Evolutionary conservation across 2,329 filamentous ascomycete genomes (phyloP).

Genomic region (Endocalyx cinctus): DNA sequence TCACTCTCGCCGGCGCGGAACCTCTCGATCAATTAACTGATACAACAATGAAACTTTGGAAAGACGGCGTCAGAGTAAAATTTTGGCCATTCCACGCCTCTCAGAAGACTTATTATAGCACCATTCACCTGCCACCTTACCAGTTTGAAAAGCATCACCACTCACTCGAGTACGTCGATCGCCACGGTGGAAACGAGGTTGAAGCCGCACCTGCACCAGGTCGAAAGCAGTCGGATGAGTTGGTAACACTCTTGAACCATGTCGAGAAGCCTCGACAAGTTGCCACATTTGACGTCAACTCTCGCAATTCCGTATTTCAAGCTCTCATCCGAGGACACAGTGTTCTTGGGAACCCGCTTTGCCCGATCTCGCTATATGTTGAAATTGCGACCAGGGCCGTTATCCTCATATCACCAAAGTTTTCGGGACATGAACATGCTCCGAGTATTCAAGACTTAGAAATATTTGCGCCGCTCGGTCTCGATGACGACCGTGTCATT

Average conservation of each 20-base stretch:
- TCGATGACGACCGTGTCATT: no score
- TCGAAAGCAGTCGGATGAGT: conserved; percentile 1
- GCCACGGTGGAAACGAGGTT: no score
- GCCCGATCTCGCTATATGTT: conserved; percentile 23
- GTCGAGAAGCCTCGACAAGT: conserved; percentile 4
- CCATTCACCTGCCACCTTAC: conserved; percentile 27
- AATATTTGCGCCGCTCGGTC: no score
- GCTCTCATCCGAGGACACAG: conserved; percentile 16
- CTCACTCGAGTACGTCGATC: conserved; percentile 23
- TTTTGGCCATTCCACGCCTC: conserved; percentile 25
- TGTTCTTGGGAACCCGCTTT: conserved; percentile 18
- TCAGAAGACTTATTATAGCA: conserved; percentile 17
- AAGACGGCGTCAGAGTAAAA: conserved; percentile 13
- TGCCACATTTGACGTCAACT: conserved; percentile 13
- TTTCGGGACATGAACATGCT: conserved; percentile 8
- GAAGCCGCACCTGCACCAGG: no score
- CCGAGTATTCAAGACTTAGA: conserved; percentile 8
- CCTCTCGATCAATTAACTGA: conserved; percentile 5
- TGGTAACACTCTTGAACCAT: conserved; percentile 4
- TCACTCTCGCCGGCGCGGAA: no score
- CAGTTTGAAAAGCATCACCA: conserved; percentile 29
- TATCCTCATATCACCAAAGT: conserved; percentile 25
- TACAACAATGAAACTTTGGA: conserved; percentile 23
- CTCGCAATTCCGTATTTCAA: conserved; percentile 12
- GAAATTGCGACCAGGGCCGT: conserved; percentile 19